Evolutionary conservation across 2,329 filamentous ascomycete species (phyloP).

Genomic region (Lachnellula hyalina): DNA sequence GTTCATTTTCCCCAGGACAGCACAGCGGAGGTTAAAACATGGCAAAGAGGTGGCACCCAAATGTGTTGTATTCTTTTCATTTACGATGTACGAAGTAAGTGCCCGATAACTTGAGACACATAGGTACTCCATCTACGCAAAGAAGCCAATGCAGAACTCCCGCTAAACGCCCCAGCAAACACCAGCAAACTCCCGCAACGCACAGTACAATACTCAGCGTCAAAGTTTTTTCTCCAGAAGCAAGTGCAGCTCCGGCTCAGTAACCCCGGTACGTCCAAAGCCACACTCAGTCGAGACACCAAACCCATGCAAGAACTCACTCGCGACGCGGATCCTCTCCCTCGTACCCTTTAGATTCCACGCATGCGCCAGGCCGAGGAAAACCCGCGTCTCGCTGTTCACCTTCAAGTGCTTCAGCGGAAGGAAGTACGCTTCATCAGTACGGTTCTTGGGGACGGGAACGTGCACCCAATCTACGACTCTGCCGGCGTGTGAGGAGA

Average conservation of each 20-base stretch:
- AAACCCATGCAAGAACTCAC: slow-evolving; percentile 30
- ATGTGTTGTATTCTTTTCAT: too few species aligned
- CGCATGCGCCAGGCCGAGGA: slow-evolving; percentile 37
- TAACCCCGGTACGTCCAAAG: slow-evolving; percentile 27
- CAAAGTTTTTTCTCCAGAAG: too few species aligned
- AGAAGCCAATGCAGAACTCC: too few species aligned
- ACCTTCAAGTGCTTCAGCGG: slow-evolving; percentile 34
- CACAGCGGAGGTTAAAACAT: too few species aligned
- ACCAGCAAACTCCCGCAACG: too few species aligned
- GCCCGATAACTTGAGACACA: too few species aligned
- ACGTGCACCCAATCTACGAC: slow-evolving; percentile 39
- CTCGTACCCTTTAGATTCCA: slow-evolving; percentile 35
- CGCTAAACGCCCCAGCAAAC: too few species aligned
- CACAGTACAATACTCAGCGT: too few species aligned
- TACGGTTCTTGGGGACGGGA: slow-evolving; percentile 37
- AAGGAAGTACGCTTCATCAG: slow-evolving; percentile 34
- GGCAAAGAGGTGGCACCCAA: too few species aligned
- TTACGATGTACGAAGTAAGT: too few species aligned
- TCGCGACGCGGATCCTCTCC: slow-evolving; percentile 34
- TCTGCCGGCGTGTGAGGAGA: slow-evolving; percentile 27
- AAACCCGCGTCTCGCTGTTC: slow-evolving; percentile 31
- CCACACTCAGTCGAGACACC: slow-evolving; percentile 40
- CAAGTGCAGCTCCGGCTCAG: not conserved
- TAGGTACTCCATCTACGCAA: too few species aligned
- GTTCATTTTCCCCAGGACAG: too few species aligned